A percentile compares a stretch with the other conserved stretches of the same genome.
These are phyloP conservation scores for Schizothecium vesticola DNA, from an alignment of 495 filamentous ascomycete species.

Conservation along the genomic window DNA sequence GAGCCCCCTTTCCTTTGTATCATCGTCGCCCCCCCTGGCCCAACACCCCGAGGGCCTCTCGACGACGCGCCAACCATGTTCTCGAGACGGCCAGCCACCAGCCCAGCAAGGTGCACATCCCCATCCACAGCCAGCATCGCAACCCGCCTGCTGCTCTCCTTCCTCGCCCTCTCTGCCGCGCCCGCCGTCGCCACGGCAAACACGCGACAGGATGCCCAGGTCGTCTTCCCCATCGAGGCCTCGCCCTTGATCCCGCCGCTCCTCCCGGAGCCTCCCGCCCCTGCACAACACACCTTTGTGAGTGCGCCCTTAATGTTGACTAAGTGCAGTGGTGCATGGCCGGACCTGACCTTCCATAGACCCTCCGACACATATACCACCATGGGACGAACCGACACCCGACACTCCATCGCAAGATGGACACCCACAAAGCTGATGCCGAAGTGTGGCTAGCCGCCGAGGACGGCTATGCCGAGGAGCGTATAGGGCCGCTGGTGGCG, in stretches of 20 bases:
- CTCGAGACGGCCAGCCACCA: slow-evolving; percentile 24
- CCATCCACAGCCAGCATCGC: slow-evolving; percentile 54
- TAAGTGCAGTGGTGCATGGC: background rate
- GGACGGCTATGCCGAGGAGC: slow-evolving; percentile 50
- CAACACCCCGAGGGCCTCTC: background rate
- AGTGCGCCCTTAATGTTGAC: slow-evolving; percentile 12
- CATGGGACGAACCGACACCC: slow-evolving; percentile 75
- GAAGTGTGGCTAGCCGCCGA: slow-evolving; percentile 59
- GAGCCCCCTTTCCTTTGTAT: background rate
- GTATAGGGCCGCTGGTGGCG: slow-evolving; percentile 43
- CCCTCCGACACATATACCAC: slow-evolving; percentile 83
- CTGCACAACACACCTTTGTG: slow-evolving; percentile 49
- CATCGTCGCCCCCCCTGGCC: background rate
- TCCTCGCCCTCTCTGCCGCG: slow-evolving; percentile 52
- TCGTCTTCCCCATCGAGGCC: slow-evolving; percentile 31
- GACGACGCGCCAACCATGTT: slow-evolving; percentile 30
- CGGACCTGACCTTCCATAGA: slow-evolving; percentile 42
- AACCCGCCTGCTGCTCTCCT: slow-evolving; percentile 54
- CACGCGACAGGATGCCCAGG: slow-evolving; percentile 16
- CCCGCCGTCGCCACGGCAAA: slow-evolving; percentile 22
- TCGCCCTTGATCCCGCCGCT: slow-evolving; percentile 30
- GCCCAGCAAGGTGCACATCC: slow-evolving; percentile 34
- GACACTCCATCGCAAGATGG: slow-evolving; percentile 64
- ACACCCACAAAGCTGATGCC: slow-evolving; percentile 58
- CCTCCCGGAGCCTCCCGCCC: slow-evolving; percentile 34